Percentiles rank a stretch among this genome's conserved stretches.
phyloP scores from a whole-genome alignment of 345 rosid species.

The Citrus inodora region DNA sequence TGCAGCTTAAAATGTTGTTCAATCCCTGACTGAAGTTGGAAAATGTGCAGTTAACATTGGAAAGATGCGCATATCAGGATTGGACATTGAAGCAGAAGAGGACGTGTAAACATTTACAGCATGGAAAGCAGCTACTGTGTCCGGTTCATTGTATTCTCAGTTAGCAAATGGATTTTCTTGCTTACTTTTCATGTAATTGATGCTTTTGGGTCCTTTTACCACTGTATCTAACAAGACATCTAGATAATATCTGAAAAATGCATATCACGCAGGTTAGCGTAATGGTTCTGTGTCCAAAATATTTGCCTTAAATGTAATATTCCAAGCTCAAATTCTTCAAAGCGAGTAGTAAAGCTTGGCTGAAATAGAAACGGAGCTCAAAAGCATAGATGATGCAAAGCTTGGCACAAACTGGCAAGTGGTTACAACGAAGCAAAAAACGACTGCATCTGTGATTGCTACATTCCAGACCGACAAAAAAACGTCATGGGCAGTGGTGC shows the following conservation, averaged over 20 bases:
- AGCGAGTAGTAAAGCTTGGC: not conserved
- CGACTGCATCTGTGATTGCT: too few species aligned
- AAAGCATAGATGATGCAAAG: not conserved
- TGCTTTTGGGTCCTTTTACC: not conserved
- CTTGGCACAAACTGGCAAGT: not conserved
- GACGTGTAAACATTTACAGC: slow-evolving; percentile 5
- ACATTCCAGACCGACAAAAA: not conserved
- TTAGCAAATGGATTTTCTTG: not conserved
- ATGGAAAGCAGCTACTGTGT: not conserved
- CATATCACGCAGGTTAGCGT: not conserved
- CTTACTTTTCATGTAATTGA: not conserved
- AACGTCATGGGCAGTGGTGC: not conserved
- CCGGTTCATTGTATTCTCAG: too few species aligned
- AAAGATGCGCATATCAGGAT: slow-evolving; percentile 62
- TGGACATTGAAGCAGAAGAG: slow-evolving; percentile 52
- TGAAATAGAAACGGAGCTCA: not conserved
- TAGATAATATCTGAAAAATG: not conserved
- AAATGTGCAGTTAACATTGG: slow-evolving; percentile 73
- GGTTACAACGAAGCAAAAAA: not conserved
- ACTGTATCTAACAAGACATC: not conserved
- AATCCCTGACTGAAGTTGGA: not conserved
- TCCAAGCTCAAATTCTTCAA: not conserved
- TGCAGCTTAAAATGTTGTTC: slow-evolving; percentile 7
- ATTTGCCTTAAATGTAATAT: not conserved
- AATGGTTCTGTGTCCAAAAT: not conserved